Evolutionary conservation across 2,329 filamentous ascomycete species (phyloP), one percentile per base, ranked within the genome.

Genomic region (Clonostachys sp.): DNA sequence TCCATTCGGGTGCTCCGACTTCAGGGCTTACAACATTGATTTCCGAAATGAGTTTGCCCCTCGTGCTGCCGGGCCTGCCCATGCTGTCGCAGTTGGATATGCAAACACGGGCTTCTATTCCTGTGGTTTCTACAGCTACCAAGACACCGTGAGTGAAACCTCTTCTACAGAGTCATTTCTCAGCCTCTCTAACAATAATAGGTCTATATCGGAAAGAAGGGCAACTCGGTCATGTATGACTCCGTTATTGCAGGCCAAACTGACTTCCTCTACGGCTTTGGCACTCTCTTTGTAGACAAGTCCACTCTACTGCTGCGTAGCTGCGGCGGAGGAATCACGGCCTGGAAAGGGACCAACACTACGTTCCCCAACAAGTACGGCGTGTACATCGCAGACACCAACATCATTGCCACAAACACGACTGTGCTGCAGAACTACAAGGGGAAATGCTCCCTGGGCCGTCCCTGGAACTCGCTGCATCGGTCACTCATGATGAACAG

Each of bases 231-330:
- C 63, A 82, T 87, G 61, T 74, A 81, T 58, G 69, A 76, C 35
- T 74, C 67, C 46, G 73, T 80, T 35, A 72, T 87, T 6, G 83
- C 80, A 0, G 84, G 84, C 1, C 72, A 86, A 57, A 86, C 81
- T 0, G 84, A 87, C 55, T 87, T 87, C 64, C 66, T 87, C 17
- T 87, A 86, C 57, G 83, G 82, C 9, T 86, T 86, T 56, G 83
- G 83, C 24, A 86, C 83, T 0, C 71, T 78, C 5, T 87, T 77
- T 72, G 70, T 86, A 39, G 71, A 80, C 47, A 66, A 71, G 5
- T 80, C 75, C 2, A 65, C 68, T 0, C 62, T 87, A 3, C 66
- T 70, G 0, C 70, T 87, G 12, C 76, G 84, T 10, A 69, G 65
- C 54, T 87, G 83, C 53, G 80, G 81, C 5, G 84, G 84, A 14